A percentile compares a stretch with the other conserved stretches of the same genome.
phyloP scores from a whole-genome alignment of 2,329 filamentous ascomycete species.

The Phialophora verrucosa region DNA sequence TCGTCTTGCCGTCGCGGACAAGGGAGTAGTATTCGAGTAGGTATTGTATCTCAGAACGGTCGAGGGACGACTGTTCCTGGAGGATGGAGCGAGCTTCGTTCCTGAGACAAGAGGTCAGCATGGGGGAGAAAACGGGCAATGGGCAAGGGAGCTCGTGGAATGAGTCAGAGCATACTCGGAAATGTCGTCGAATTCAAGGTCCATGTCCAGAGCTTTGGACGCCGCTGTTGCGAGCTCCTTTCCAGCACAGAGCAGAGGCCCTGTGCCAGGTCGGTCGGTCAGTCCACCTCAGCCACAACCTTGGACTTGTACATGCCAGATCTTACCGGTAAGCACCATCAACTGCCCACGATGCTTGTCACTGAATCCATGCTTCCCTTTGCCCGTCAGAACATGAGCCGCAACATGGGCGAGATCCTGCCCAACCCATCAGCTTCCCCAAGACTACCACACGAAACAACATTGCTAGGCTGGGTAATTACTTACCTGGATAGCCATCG shows the following conservation, averaged over 20 bases:
- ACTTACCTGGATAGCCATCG: not conserved
- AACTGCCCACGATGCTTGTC: not conserved
- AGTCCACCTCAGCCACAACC: not conserved
- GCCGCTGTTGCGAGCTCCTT: not conserved
- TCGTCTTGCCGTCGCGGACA: slow-evolving; percentile 60
- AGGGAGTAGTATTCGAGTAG: slow-evolving; percentile 60
- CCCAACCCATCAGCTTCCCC: not conserved
- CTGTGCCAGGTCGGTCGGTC: not conserved
- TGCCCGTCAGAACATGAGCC: not conserved
- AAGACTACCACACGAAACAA: no score
- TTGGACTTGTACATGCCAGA: not conserved
- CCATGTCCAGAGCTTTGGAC: not conserved
- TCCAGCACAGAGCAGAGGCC: not conserved
- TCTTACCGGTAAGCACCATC: slow-evolving; percentile 1
- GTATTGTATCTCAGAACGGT: slow-evolving; percentile 40
- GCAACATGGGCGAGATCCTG: not conserved
- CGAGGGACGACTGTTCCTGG: not conserved
- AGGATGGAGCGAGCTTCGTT: not conserved
- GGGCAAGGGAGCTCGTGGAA: not conserved
- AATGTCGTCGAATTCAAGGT: not conserved
- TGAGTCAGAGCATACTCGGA: not conserved
- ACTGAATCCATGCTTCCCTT: not conserved
- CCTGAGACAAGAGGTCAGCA: not conserved
- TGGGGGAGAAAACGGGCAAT: not conserved
- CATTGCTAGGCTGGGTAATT: no score